phyloP scores from a whole-genome alignment of 352 stramenopile genomes.

The Phytopythium aichiense region DNA sequence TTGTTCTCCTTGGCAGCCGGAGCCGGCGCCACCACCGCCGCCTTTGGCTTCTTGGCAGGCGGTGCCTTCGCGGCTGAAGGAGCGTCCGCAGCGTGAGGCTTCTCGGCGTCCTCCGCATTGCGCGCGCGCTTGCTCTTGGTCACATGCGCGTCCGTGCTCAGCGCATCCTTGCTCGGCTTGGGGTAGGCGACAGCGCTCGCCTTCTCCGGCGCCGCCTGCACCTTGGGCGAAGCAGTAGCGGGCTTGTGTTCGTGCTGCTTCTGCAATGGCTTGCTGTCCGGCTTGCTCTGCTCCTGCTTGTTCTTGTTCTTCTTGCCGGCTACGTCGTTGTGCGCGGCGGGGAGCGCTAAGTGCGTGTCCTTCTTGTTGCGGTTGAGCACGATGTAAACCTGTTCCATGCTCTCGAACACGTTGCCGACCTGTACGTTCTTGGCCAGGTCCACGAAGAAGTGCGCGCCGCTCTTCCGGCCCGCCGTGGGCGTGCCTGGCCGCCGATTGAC shows the following conservation, averaged over 20 bases:
- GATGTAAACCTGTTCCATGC: constrained; percentile 82
- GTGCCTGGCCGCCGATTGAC: constrained; percentile 29
- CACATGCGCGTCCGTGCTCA: constrained; percentile 4
- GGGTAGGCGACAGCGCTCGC: constrained; percentile 5
- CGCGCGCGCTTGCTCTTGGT: constrained; percentile 20
- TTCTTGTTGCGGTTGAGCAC: constrained; percentile 29
- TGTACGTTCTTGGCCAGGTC: constrained; percentile 79
- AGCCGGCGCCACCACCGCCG: not conserved
- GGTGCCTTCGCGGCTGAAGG: constrained; percentile 20
- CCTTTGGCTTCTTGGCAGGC: constrained; percentile 22
- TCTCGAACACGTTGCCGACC: constrained; percentile 63
- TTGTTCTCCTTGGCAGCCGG: not conserved
- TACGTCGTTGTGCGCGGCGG: not conserved
- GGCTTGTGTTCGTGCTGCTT: constrained; percentile 9
- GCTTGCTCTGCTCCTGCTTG: constrained; percentile 11
- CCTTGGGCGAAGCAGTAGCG: not conserved
- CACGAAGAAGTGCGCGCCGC: constrained; percentile 46
- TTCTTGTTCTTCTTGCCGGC: constrained; percentile 16
- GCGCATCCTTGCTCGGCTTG: constrained; percentile 7
- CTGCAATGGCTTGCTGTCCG: constrained; percentile 15
- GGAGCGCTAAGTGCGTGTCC: constrained; percentile 1
- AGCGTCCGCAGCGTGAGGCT: constrained; percentile 6
- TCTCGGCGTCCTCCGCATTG: constrained; percentile 13
- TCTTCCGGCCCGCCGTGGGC: constrained; percentile 24
- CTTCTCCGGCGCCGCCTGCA: not conserved